Evolutionary conservation across 257 asterid species (phyloP).

Genomic region (Cruciata laevipes): DNA sequence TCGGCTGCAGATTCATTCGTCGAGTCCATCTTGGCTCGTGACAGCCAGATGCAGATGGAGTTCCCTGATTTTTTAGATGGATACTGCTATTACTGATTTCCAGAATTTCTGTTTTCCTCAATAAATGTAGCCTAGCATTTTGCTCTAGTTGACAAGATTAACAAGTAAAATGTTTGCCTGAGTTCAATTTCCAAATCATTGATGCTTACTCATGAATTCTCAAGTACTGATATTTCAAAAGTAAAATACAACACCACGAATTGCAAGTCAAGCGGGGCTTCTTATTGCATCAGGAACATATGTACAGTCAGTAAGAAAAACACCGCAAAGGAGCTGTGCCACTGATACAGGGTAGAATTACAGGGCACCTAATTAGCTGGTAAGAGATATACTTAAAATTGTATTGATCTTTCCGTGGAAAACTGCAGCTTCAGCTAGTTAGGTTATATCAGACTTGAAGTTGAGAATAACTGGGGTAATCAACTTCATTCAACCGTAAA

Average conservation of each 20-base stretch:
- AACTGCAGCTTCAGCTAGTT: conserved; percentile 4
- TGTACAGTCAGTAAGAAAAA: conserved; percentile 25
- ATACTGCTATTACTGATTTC: conserved; percentile 35
- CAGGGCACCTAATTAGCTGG: not conserved
- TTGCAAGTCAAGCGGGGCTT: not conserved
- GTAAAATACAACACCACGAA: not conserved
- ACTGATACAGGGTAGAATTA: not conserved
- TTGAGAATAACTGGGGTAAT: conserved; percentile 49
- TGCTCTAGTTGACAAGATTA: not conserved
- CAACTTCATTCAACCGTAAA: conserved; percentile 63
- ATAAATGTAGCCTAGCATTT: not conserved
- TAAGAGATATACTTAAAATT: not conserved
- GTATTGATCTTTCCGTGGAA: conserved; percentile 12
- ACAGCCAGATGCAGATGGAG: conserved; percentile 53
- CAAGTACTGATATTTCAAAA: not conserved
- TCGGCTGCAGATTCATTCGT: conserved; percentile 55
- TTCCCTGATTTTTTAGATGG: conserved; percentile 56
- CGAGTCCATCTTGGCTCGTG: conserved; percentile 69
- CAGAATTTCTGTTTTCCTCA: not conserved
- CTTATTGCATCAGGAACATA: not conserved
- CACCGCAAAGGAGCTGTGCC: conserved; percentile 14
- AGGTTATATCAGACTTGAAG: conserved; percentile 40
- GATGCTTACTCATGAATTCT: not conserved
- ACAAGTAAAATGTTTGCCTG: not conserved
- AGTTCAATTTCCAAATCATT: not conserved